Base-by-base conservation (phyloP, 306 rosid species). In the Lathyrus tuberosus region DNA sequence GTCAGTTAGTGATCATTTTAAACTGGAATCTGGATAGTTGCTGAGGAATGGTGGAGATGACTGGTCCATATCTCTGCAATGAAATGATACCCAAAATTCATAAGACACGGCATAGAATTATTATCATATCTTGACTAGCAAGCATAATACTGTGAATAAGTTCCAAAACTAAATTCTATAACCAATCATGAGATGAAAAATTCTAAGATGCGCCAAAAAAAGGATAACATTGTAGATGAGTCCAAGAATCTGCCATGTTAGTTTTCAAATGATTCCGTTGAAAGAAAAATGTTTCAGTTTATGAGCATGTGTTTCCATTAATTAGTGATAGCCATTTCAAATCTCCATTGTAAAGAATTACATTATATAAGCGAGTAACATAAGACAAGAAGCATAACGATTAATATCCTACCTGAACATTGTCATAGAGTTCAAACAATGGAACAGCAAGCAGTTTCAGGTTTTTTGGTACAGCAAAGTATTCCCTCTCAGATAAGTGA, bases 21-120 rank as follows among this genome's bases (percentile, higher is more conserved):
- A 95, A 95, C 84, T 95, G 95, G 80, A 95, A 95, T 87, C 99
- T 84, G 65, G 99, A 95, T 43, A 95, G 93, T 82, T 91, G 99
- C 77, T 91, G 97, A 10, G 99, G 99, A 70, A 95, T 95, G 74
- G 96, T 91, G 71, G 97, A 95, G 77, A 95, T 95, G 70, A 95
- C 97, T 9, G 96, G 95, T 17, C 99, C 99, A 48, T 95, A 95
- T 84, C 99, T 86, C 99, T 95, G 96, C 71, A 79, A 65, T 41
- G 73, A 53, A 46, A 64, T 17, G 67, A 73, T 42, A 40, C 58
- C 66, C 33, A 64, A 67, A 37, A 54, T 31, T 76, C 17, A 67
- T 24, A 43, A 66, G 59, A 71, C 41, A 4, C 11, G 4, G 49
- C 33, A 42, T 26, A 35, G 63, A 48, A 41, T 24, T 44, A 66